Evolutionary conservation across 768 basidiomycete species (phyloP).

Genomic region (Ramaria rubella): DNA sequence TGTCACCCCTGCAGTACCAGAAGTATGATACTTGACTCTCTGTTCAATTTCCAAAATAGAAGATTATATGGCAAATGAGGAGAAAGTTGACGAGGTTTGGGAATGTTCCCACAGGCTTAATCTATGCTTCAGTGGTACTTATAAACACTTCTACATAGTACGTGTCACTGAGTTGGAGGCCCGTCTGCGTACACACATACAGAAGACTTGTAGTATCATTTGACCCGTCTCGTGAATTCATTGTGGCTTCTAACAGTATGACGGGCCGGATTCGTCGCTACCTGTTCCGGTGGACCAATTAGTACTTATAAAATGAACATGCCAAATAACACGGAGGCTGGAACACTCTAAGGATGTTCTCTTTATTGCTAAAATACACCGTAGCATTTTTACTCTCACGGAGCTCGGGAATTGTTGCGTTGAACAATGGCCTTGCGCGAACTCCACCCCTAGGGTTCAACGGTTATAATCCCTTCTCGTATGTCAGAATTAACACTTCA

Average conservation of each 20-base stretch:
- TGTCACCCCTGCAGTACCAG: too few relatives aligned
- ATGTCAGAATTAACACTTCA: constrained; percentile 16
- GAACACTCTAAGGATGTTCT: not conserved
- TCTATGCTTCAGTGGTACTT: too few relatives aligned
- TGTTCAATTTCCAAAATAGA: too few relatives aligned
- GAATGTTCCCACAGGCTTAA: too few relatives aligned
- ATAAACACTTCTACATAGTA: too few relatives aligned
- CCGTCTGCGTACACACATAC: too few relatives aligned
- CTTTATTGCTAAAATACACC: not conserved
- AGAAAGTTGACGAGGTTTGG: too few relatives aligned
- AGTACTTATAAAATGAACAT: not conserved
- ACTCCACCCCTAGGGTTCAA: constrained; percentile 46
- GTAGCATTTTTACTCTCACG: not conserved
- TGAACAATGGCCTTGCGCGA: constrained; percentile 36
- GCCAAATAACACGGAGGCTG: not conserved
- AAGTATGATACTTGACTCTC: too few relatives aligned
- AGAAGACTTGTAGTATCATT: not conserved
- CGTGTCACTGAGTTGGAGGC: too few relatives aligned
- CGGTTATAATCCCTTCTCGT: constrained; percentile 43
- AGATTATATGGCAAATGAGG: too few relatives aligned
- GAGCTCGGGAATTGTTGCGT: constrained; percentile 13
- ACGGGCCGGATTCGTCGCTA: not conserved
- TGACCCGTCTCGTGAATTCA: not conserved
- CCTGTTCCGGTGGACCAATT: not conserved
- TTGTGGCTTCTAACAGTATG: not conserved